Base-by-base conservation (phyloP, 768 basidiomycete species). In the Termitomyces heimii region DNA sequence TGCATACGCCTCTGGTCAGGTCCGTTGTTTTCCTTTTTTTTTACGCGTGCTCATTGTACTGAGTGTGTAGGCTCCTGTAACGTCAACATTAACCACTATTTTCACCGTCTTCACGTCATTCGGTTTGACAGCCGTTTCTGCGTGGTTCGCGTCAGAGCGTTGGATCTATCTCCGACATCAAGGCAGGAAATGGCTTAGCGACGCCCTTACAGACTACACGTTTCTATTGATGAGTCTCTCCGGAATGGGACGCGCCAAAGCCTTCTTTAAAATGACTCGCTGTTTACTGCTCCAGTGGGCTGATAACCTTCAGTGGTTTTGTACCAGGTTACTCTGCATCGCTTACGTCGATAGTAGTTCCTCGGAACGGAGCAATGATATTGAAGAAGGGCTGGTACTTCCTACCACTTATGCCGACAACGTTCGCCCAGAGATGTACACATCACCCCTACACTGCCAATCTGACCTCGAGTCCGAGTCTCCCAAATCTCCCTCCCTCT, bases 21-120 rank as follows among this genome's bases (percentile, higher is more conserved):
- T 85, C 68, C 44, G 77, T 59, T 35, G 24, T 52, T 32, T 5
- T 44, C 45, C 4, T 20, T 53, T 39, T 26, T 53, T 37, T 44
- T 22, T 28, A 24, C 12, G 34, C 43, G 16, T 10, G 24, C 13
- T 8, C 35, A 2, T 10, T 14, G 4, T n/a, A 31, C 14, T 34
- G 24, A 51, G 44, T 29, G 43, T 46, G 16, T 66, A 92, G 86
- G 73, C 80, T 32, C 63, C 61, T 14, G 72, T 85, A 37, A 89
- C 88, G 1, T 85, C 83, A 24, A 84, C 82, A 0, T 76, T 91
- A 57, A 90, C 89, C 18, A 86, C 89, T 7, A 82, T 92, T 34
- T 81, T 92, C 62, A 92, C 89, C 34, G 77, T 83, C 3, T 83
- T 86, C 67, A 88, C 86, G 13, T 85, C 82, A 12, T 85, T 88